Conservation (phyloP, 139 green algal species). For the Raphidocelis subcapitata region DNA sequence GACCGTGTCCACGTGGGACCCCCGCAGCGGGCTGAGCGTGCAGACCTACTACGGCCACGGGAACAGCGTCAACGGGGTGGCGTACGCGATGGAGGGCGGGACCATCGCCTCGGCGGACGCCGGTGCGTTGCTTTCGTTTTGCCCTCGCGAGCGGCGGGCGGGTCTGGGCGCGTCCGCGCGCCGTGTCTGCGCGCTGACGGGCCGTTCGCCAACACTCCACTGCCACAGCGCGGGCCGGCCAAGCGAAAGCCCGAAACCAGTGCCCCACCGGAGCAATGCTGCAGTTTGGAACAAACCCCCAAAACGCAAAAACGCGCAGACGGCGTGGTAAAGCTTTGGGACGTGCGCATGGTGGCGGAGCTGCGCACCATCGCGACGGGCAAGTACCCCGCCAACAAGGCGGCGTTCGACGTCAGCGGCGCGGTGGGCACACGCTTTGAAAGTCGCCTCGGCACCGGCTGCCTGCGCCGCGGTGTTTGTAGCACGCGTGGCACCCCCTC, state of each 20-base stretch:
- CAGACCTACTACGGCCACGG: conserved; percentile 85
- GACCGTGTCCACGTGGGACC: conserved; percentile 83
- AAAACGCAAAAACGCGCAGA: no score
- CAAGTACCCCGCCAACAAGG: conserved; percentile 70
- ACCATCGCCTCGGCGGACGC: conserved; percentile 65
- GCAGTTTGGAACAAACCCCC: no score
- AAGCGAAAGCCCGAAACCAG: no score
- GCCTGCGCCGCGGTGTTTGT: no score
- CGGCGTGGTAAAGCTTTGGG: conserved; percentile 83
- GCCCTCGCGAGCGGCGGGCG: neutral
- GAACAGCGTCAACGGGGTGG: conserved; percentile 71
- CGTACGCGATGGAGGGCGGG: conserved; percentile 57
- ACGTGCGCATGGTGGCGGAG: conserved; percentile 84
- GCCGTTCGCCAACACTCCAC: no score
- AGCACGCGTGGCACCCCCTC: no score
- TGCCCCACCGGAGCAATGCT: no score
- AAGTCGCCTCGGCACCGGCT: no score
- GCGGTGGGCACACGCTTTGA: conserved; percentile 19
- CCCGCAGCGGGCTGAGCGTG: conserved; percentile 66
- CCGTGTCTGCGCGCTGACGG: no score
- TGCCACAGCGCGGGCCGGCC: no score
- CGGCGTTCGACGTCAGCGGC: conserved; percentile 61
- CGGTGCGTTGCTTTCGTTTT: conserved; percentile 26
- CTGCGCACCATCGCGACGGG: conserved; percentile 49
- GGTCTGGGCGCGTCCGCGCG: no score